phyloP scores from a whole-genome alignment of 345 rosid genomes.

The Camelina sativa region DNA sequence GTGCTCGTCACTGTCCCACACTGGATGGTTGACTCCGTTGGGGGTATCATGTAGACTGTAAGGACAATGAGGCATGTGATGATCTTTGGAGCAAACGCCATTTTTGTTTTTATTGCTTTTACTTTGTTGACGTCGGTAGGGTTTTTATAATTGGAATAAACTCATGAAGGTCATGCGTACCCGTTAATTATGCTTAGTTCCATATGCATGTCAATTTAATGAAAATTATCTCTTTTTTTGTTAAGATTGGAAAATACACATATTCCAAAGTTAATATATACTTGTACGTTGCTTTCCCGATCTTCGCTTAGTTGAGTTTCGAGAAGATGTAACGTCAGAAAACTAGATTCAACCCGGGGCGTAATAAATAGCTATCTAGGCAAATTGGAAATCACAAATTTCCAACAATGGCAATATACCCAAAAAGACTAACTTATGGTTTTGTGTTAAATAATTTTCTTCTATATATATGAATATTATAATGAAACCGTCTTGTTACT shows the following conservation, averaged over 20 bases:
- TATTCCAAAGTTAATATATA: slow-evolving; percentile 9
- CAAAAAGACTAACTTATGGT: not conserved
- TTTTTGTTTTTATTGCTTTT: slow-evolving; percentile 27
- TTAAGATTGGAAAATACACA: not conserved
- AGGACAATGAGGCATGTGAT: slow-evolving; percentile 40
- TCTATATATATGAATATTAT: not conserved
- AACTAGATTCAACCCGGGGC: not conserved
- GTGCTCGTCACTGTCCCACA: slow-evolving; percentile 46
- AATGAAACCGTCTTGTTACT: not conserved
- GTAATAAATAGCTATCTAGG: not conserved
- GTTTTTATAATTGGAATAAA: slow-evolving; percentile 33
- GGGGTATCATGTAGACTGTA: slow-evolving; percentile 26
- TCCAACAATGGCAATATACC: not conserved
- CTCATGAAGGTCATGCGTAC: slow-evolving; percentile 41
- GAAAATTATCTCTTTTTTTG: not conserved
- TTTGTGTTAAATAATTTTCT: not conserved
- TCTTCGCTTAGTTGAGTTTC: slow-evolving; percentile 29
- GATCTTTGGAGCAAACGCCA: slow-evolving; percentile 38
- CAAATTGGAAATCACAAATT: not conserved
- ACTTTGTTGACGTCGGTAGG: slow-evolving; percentile 14
- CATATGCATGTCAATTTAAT: slow-evolving; percentile 41
- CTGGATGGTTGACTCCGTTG: slow-evolving; percentile 37
- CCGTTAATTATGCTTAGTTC: slow-evolving; percentile 40
- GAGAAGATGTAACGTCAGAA: slow-evolving; percentile 2
- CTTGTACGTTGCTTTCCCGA: slow-evolving; percentile 21